Evolutionary conservation across 23 red algal genomes (phyloP).

Genomic region (Gracilaria caudata): DNA sequence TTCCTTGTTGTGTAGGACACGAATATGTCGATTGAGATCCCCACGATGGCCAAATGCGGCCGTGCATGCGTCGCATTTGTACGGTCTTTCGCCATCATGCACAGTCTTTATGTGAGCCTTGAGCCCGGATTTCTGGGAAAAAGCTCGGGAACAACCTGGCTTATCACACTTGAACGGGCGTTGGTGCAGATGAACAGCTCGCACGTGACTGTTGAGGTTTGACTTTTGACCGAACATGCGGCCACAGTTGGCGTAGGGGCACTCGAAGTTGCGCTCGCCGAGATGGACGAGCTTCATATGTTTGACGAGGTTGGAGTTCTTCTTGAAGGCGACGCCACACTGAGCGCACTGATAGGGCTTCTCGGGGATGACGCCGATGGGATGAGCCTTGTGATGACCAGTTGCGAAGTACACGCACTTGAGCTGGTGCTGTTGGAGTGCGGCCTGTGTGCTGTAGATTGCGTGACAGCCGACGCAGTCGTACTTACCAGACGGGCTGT

Average conservation of each 20-base stretch:
- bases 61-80: constrained; percentile 49
- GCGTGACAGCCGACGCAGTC: constrained; percentile 36
- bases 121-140: constrained; percentile 50
- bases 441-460: constrained; percentile 17
- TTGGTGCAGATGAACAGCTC: constrained; percentile 55
- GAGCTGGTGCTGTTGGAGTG: constrained; percentile 41
- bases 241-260: constrained; percentile 46
- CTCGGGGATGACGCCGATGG: constrained; percentile 44
- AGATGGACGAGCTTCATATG: constrained; percentile 73
- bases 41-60: constrained; percentile 66
- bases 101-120: constrained; percentile 62
- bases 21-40: constrained; percentile 73
- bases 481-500: constrained; percentile 14
- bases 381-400: constrained; percentile 16
- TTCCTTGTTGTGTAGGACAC: constrained; percentile 66
- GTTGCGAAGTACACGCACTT: constrained; percentile 28
- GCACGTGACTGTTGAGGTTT: constrained; percentile 71
- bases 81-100: constrained; percentile 56
- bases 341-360: constrained; percentile 54
- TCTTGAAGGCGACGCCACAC: constrained; percentile 65
- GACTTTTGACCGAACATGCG: constrained; percentile 65
- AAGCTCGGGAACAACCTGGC: constrained; percentile 35
- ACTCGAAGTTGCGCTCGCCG: constrained; percentile 55
- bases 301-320: constrained; percentile 74
- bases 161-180: constrained; percentile 59